A percentile compares a stretch with the other conserved stretches of the same genome.
These are phyloP conservation scores for Pseudogymnoascus sp. DNA, from an alignment of 2,329 filamentous ascomycete species.

Conservation along the genomic window DNA sequence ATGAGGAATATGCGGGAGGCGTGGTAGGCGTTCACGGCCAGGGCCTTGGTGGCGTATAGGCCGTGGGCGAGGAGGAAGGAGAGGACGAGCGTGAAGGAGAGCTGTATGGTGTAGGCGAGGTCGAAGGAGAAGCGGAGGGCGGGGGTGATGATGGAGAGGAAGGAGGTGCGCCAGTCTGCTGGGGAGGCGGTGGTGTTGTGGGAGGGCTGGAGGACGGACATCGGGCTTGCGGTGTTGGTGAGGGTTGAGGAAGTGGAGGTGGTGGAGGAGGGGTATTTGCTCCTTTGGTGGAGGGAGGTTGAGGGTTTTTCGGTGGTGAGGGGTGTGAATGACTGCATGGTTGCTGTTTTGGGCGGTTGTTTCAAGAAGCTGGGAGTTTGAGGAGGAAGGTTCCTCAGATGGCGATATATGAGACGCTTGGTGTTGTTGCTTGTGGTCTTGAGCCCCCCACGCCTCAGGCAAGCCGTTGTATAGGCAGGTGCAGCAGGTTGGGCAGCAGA, in stretches of 20 bases:
- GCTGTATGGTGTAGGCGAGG: not conserved
- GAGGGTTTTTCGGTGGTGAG: not conserved
- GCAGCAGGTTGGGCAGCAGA: constrained; percentile 4
- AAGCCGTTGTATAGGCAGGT: constrained; percentile 1
- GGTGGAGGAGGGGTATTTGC: not conserved
- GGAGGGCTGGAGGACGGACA: not conserved
- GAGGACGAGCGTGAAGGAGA: not conserved
- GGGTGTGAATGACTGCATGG: not conserved
- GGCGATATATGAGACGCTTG: not conserved
- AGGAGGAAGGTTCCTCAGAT: not conserved
- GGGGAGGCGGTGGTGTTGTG: not conserved
- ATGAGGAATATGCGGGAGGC: not conserved
- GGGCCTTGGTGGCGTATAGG: not conserved
- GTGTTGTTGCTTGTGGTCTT: not conserved
- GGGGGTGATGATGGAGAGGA: not conserved
- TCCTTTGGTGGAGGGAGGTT: not conserved
- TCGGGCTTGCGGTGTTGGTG: not conserved
- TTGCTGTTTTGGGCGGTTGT: not conserved
- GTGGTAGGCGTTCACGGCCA: not conserved
- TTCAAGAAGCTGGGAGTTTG: not conserved
- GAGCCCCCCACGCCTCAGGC: not conserved
- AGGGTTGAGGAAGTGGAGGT: not conserved
- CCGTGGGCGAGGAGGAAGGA: not conserved
- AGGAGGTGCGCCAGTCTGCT: not conserved
- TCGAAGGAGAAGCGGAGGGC: not conserved